Evolutionary conservation across 768 basidiomycete genomes (phyloP).

Genomic region (Tephrocybe sp.): DNA sequence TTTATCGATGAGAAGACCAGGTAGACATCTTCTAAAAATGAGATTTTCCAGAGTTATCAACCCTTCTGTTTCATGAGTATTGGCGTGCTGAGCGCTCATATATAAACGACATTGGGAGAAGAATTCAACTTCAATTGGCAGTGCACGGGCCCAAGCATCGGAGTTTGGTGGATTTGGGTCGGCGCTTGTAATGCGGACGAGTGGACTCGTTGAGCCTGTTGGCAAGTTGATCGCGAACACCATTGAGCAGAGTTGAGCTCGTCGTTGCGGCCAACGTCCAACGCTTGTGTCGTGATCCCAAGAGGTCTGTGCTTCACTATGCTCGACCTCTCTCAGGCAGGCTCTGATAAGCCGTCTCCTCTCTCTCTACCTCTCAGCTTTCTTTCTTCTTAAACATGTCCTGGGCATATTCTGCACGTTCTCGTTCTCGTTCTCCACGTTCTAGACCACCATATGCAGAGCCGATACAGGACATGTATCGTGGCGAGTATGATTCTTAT

Average conservation of each 20-base stretch:
- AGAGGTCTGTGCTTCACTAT: slow-evolving; percentile 95
- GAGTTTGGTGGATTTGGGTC: slow-evolving; percentile 22
- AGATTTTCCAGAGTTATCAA: no score
- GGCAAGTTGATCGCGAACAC: slow-evolving; percentile 62
- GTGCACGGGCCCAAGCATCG: slow-evolving; percentile 16
- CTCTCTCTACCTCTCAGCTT: slow-evolving; percentile 57
- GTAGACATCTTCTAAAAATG: no score
- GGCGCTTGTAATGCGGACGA: slow-evolving; percentile 39
- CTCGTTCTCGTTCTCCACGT: slow-evolving; percentile 81
- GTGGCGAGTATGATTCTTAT: slow-evolving; percentile 66
- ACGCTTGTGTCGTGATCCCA: slow-evolving; percentile 57
- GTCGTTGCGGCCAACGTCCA: slow-evolving; percentile 39
- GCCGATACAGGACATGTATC: slow-evolving; percentile 53
- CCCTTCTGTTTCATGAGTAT: no score
- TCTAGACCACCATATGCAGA: slow-evolving; percentile 58
- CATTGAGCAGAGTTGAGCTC: slow-evolving; percentile 45
- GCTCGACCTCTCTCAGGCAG: slow-evolving; percentile 77
- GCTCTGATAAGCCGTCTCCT: slow-evolving; percentile 68
- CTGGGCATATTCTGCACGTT: slow-evolving; percentile 80
- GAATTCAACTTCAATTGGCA: slow-evolving; percentile 14
- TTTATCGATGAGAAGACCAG: no score
- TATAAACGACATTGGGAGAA: no score
- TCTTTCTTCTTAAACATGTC: slow-evolving; percentile 67
- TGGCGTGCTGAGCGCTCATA: no score
- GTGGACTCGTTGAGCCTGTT: slow-evolving; percentile 20